Base-by-base conservation (phyloP, 192 early-diverging fungal genomes). In the Glomus cerebriforme region DNA sequence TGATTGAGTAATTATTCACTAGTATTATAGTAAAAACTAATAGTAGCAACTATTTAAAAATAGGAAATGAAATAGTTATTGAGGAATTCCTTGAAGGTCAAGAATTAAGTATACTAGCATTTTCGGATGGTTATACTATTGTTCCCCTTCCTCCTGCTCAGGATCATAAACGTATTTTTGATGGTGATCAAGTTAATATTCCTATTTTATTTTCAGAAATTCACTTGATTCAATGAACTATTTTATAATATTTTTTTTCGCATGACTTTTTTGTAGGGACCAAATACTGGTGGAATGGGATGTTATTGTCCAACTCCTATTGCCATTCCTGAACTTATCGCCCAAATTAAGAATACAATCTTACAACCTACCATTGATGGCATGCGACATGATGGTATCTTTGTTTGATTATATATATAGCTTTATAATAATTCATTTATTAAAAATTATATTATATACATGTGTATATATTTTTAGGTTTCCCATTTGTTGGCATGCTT, bases 201-300 rank as follows among this genome's bases (percentile, higher is more conserved):
- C 34, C 31, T 15, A 22, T 64, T 13, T 34, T 35, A 29, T 39
- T 22, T 27, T 32, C 17, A 45, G 37, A n/a, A 82, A 15, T 76
- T n/a, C 8, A 6, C 15, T 80, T n/a, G 19, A 39, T 9, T 24
- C 32, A 13, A 37, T 17, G n/a, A 37, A 80, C 39, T 35, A 22
- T 79, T 3, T 75, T 6, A 10, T 8, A n/a, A 35, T 24, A 35
- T 24, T 69, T 27, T 54, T 34, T 59, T 27, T 31, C 12, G 2
- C 12, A 17, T 43, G 1, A 7, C 22, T 17, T 13, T 45, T 73
- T 7, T 64, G 43, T 75, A 89, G 79, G 96, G 98, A 0, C 95
- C 94, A 71, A 99, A 98, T 88, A 98, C 96, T 2, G 98, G 98
- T 77, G 98, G 98, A 66, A 99, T 99, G 98, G 98, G 98, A 10